Base-by-base conservation (phyloP, 495 filamentous ascomycete species). In the Aeminium ludgeri region DNA sequence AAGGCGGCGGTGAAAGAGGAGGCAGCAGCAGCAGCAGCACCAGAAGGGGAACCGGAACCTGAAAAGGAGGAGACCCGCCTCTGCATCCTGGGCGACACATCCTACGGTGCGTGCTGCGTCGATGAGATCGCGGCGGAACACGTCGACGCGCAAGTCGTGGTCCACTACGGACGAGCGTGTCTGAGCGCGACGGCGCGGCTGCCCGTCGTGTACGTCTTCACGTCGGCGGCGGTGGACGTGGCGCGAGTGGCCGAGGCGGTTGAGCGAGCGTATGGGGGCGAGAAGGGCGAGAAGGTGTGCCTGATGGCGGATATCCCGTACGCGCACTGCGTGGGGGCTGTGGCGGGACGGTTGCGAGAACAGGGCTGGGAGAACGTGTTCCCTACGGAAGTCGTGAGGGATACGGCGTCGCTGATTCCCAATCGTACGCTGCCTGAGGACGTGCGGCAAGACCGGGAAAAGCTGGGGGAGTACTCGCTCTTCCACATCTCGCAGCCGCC, bases 91-190 rank as follows among this genome's bases (percentile, higher is more conserved):
- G 89, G 80, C 25, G 89, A 99, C 57, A 96, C 89, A 7, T 94
- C 86, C 1, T 99, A 96, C 59, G 87, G 89, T 33, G 73, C 86
- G 3, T 99, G 89, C 63, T 99, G 89, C 56, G 86, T 95, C 36
- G 89, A 99, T 47, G 89, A 99, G 59, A 79, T 96, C 34, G 91
- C 89, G 1, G 89, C 91, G 12, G 87, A 96, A 53, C 91, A 99
- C 58, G 79, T 82, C 20, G 67, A 83, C 52, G 86, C 89, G 5
- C 80, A 96, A 38, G 84, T 81, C 3, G 79, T 96, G 3, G 81
- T 99, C 13, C 89, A 99, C 56, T 99, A 96, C 52, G 89, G 89
- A 17, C 70, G 87, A 31, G 77, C 86, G 0, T 99, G 89, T 57
- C 65, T 99, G 18, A 92, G 82, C 1, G 91, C 89, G 10, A 92